Evolutionary conservation across 75 land plant species (phyloP), one percentile per base, ranked within the genome.

Genomic region (Pinus albicaulis): DNA sequence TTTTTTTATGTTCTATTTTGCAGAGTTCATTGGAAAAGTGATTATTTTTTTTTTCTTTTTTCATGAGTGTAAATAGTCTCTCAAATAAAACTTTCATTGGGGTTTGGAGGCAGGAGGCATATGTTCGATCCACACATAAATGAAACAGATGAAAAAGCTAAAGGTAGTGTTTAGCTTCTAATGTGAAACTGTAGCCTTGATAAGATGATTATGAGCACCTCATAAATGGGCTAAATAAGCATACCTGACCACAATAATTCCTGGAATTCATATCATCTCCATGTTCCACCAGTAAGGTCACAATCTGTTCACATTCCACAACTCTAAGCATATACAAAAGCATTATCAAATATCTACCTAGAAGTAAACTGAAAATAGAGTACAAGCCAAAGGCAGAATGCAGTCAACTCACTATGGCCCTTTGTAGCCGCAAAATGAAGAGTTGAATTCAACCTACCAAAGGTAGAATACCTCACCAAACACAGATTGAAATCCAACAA

Each of bases 191-290:
- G 52, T 48, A 44, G 7, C 48, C 48, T 44, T n/a, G n/a, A n/a
- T n/a, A n/a, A n/a, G n/a, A 44, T 7, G 48, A 44, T 44, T 44
- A 44, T 44, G 48, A 76, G 59, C 69, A 78, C 24, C 23, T 68
- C 41, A 23, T 24, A 7, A 60, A 13, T 13, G 74, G 26, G 25
- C 14, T 24, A 75, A 71, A 14, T 60, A 36, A 22, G 56, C 69
- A 26, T 62, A 93, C 96, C 92, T 92, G 98, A 0, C 98, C 98
- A 77, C 98, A 94, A 57, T 94, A 94, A 71, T 94, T 94, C 80
- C 92, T 90, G 28, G 91, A 90, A 77, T 94, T 92, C n/a, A 90
- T 92, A 77, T 94, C 98, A 31, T 92, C 98, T 26, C 98, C 98
- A 77, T 88, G 83, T 76, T 94, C 95, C 53, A 94, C 88, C 85